Percentiles rank a stretch among this genome's conserved stretches.
Evolutionary conservation across 2,329 filamentous ascomycete species (phyloP).

Genomic region (Immersiporthe knoxdaviesiana): DNA sequence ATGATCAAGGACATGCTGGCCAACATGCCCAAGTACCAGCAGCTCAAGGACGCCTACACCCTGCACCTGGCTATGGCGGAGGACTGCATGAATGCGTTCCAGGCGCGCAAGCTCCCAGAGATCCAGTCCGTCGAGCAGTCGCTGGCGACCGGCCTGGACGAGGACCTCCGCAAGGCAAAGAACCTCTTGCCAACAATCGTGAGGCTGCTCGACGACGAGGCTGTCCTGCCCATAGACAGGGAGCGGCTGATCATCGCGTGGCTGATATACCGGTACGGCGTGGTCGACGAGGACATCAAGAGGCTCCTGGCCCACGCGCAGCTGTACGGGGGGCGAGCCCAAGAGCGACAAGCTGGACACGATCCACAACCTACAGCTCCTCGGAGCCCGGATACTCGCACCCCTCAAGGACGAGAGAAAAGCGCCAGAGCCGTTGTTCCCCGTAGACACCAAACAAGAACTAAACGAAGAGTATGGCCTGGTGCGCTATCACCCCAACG

Average conservation of each 20-base stretch:
- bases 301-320: conserved; percentile 83
- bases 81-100: conserved; percentile 94
- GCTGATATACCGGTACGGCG: conserved; percentile 81
- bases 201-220: conserved; percentile 83
- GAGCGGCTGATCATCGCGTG: conserved; percentile 86
- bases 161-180: conserved; percentile 89
- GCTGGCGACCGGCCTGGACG: conserved; percentile 88
- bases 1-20: conserved; percentile 97
- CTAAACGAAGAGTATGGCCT: conserved; percentile 77
- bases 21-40: conserved; percentile 89
- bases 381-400: conserved; percentile 74
- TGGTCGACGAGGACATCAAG: conserved; percentile 81
- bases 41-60: conserved; percentile 94
- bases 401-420: conserved; percentile 76
- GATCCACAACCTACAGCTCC: conserved; percentile 76
- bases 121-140: conserved; percentile 88
- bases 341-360: conserved; percentile 45
- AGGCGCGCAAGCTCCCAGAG: conserved; percentile 81
- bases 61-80: conserved; percentile 96
- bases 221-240: conserved; percentile 71
- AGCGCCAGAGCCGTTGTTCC: conserved; percentile 69
- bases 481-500: conserved; percentile 80
- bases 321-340: conserved; percentile 66
- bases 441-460: conserved; percentile 61
- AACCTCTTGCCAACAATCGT: conserved; percentile 85